Conservation (phyloP, 352 stramenopile genomes). For the Pythium oligandrum region DNA sequence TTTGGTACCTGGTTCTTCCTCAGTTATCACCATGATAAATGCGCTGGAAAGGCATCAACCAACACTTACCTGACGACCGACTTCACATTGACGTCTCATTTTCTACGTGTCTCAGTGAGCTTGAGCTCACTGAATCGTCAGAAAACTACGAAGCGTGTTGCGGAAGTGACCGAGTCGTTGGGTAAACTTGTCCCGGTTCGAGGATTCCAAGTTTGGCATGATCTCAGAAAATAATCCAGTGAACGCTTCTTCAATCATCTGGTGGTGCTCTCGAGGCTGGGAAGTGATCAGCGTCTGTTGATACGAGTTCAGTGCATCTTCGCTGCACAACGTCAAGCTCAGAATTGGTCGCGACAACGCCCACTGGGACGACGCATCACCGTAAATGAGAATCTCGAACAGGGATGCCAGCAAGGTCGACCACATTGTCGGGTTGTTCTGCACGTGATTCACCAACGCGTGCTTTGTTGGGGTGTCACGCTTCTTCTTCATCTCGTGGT, state of each 20-base stretch:
- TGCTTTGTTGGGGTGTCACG: constrained; percentile 93
- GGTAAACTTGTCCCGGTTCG: constrained; percentile 98
- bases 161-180: constrained; percentile 97
- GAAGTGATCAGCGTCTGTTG: constrained; percentile 94
- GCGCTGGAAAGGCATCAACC: no score
- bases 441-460: constrained; percentile 88
- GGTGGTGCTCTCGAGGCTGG: constrained; percentile 91
- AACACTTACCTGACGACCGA: no score
- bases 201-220: constrained; percentile 92
- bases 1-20: no score
- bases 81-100: background rate
- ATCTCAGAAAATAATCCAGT: constrained; percentile 95
- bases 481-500: constrained; percentile 96
- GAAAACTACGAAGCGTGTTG: constrained; percentile 91
- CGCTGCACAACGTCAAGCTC: constrained; percentile 95
- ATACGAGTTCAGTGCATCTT: constrained; percentile 90
- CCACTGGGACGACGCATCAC: constrained; percentile 96
- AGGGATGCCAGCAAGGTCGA: constrained; percentile 84
- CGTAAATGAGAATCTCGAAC: constrained; percentile 97
- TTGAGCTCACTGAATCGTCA: constrained; percentile 74
- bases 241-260: constrained; percentile 94
- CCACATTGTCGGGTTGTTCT: constrained; percentile 92
- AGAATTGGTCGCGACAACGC: constrained; percentile 96
- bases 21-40: no score
- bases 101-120: background rate